phyloP scores from a whole-genome alignment of 257 asterid genomes.

The Phtheirospermum japonicum region DNA sequence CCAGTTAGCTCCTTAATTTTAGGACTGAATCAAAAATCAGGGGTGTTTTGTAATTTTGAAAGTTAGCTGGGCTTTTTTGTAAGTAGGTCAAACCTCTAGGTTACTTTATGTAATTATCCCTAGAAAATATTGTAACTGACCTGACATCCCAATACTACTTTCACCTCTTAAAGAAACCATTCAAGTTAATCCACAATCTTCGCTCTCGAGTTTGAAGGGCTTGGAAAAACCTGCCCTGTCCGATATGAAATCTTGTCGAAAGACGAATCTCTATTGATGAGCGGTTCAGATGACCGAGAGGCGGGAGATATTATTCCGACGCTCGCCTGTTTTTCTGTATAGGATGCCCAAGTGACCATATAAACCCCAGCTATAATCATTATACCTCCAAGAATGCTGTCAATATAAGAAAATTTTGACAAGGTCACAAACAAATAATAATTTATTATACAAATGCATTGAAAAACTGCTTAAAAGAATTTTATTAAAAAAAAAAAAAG shows the following conservation, averaged over 20 bases:
- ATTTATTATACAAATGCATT: no score
- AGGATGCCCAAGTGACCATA: constrained; percentile 81
- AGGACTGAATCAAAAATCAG: no score
- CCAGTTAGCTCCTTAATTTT: no score
- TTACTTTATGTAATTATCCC: no score
- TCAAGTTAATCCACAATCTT: constrained; percentile 43
- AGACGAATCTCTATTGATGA: constrained; percentile 35
- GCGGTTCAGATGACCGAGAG: constrained; percentile 41
- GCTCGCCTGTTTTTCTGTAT: constrained; percentile 36
- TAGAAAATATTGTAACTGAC: no score
- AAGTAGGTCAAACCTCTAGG: no score
- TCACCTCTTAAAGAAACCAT: constrained; percentile 7
- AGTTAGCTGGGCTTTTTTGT: no score
- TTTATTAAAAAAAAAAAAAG: background rate
- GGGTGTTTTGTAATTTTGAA: no score
- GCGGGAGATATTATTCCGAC: constrained; percentile 21
- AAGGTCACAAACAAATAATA: background rate
- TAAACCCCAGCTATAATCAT: constrained; percentile 69
- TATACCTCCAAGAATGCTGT: constrained; percentile 77
- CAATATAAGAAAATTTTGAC: background rate
- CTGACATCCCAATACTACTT: background rate
- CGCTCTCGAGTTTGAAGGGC: constrained; percentile 36
- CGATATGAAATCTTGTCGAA: constrained; percentile 36
- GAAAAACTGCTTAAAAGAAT: no score
- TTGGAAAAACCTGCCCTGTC: constrained; percentile 36